Base-by-base conservation (phyloP, 2,329 filamentous ascomycete genomes). In the Aotearoamyces nothofagi region DNA sequence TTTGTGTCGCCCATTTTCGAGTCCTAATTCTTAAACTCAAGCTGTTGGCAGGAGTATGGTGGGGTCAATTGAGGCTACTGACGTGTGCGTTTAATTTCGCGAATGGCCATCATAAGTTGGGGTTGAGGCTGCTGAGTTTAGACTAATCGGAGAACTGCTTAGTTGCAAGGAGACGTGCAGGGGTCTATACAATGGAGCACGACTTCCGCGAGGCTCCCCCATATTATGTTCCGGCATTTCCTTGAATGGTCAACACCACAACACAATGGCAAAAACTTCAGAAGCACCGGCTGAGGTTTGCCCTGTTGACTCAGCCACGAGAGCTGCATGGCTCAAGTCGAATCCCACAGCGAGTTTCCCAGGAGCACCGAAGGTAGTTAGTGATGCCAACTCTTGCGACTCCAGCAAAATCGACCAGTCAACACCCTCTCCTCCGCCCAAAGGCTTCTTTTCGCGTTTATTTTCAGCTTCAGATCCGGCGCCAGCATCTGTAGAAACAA, bases 261-360 rank as follows among this genome's bases (percentile, higher is more conserved):
- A 30, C 22, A 37, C 20, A 22, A 49, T 49, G 45, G 31, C 45
- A 9, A 46, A 49, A 37, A 37, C 41, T n/a, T 31, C 36, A 20
- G 37, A 39, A 29, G 17, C 39, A 26, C 40, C 44, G 29, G 43
- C 52, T 30, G 52, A 57, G 39, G 63, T 62, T 33, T 96, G 90
- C 47, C 90, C 90, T 4, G 83, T 96, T 46, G 86, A 96, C 56
- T 79, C 86, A 57, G 80, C 82, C 46, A 78, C 83, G 29, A 78
- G 90, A 44, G 78, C 84, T 45, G 72, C 78, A 44, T 98, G 87
- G 87, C 67, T 96, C 20, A 62, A 49, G 36, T 36, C 49, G 36
- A 44, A 46, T 30, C 30, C 35, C 14, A 30, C 29, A 31, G 22
- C 39, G 41, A 24, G 32, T 41, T 45, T 43, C 36, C 34, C 42